Base-by-base conservation (phyloP, 78 protist species). In the Parvularia atlantis region DNA sequence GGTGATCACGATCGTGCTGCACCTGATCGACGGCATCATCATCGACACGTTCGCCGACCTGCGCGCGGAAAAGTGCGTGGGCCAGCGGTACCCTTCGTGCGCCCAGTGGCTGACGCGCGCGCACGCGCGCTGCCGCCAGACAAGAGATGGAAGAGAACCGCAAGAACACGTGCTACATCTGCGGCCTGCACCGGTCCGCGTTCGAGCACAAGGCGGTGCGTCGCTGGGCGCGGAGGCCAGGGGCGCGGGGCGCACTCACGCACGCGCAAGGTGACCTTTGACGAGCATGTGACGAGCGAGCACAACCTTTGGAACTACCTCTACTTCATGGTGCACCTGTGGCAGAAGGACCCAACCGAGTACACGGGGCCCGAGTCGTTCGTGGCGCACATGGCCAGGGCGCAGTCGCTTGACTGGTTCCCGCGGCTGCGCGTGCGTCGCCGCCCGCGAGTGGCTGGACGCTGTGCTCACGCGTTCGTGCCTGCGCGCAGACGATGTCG, bases 1-100 rank as follows among this genome's bases (percentile, higher is more conserved):
- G 31, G 69, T 86, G 35, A 75, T 73, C 36, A 73, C 78, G 40
- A 67, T 86, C 54, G 37, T 75, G 26, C 75, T 86, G 72, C 79
- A 85, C 71, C 80, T 86, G 66, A 61, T 86, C 63, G 68, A 81
- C 53, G 86, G 85, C 48, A 71, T 82, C 39, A 86, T 86, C 63
- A 75, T 86, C 74, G 91, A 86, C 72, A 82, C 91, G n/a, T 86
- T 86, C 28, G 86, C 87, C 16, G 84, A 81, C 56, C 70, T 86
- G 62, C 78, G 91, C 13, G 58, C 65, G 57, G 81, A 81, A 66
- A 74, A 75, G 80, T 41, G 46, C 46, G 46, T 41, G 19, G 19
- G 19, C 19, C 46, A 10, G 46, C 46, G 46, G 46, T 41, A 9
- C 46, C 4, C 9, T 41, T 41, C 19, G 4, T 41, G 46, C 9